Evolutionary conservation across 1,139 yeast species (phyloP).

Genomic region (Saccharomyces hybrid): DNA sequence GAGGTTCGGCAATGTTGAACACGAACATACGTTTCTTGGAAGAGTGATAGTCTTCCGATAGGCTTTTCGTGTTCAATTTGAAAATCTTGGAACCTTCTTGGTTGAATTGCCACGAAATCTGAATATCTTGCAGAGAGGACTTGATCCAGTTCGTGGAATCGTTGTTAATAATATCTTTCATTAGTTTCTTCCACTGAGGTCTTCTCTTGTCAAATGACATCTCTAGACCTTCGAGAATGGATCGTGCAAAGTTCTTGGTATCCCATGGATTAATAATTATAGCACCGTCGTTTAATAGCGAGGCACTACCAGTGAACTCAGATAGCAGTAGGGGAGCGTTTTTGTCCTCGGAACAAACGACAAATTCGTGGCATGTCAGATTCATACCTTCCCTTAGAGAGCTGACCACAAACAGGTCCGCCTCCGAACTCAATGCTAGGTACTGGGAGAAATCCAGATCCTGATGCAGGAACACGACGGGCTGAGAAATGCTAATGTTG

Average conservation of each 20-base stretch:
- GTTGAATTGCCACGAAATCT: too few relatives aligned
- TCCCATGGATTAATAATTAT: slow-evolving; percentile 91
- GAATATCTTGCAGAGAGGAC: too few relatives aligned
- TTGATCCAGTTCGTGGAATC: too few relatives aligned
- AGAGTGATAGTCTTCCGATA: too few relatives aligned
- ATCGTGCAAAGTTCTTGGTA: slow-evolving; percentile 52
- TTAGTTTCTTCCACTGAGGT: too few relatives aligned
- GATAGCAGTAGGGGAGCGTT: slow-evolving; percentile 81
- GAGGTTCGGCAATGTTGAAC: too few relatives aligned
- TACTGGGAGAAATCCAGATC: slow-evolving; percentile 88
- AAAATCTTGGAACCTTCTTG: too few relatives aligned
- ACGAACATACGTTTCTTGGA: too few relatives aligned
- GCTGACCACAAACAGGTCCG: slow-evolving; percentile 79
- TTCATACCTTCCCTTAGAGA: slow-evolving; percentile 96
- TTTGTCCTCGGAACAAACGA: slow-evolving; percentile 63
- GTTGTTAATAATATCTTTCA: too few relatives aligned
- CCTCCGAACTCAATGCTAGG: slow-evolving; percentile 76
- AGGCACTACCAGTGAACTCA: slow-evolving; percentile 93
- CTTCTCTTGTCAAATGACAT: too few relatives aligned
- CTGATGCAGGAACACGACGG: slow-evolving; percentile 80
- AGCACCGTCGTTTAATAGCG: slow-evolving; percentile 66
- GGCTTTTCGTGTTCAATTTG: too few relatives aligned
- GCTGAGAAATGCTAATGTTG: slow-evolving; percentile 70
- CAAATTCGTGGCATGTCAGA: slow-evolving; percentile 89
- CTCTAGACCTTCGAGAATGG: slow-evolving; percentile 13